Evolutionary conservation across 192 early-diverging fungal genomes (phyloP).

Genomic region (Dispira simplex): DNA sequence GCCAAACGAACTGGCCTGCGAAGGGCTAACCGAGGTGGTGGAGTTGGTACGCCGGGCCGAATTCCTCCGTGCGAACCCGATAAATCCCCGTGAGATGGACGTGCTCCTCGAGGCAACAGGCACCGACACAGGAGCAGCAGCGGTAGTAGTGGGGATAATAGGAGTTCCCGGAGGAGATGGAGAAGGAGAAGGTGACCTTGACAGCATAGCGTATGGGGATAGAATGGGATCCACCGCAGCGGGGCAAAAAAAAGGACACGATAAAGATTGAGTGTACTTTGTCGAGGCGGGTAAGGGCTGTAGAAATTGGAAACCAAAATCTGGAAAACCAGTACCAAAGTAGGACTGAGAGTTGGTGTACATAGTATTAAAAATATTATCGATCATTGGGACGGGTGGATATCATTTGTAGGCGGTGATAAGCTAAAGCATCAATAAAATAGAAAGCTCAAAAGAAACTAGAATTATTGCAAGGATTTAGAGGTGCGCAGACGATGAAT

Average conservation of each 20-base stretch:
- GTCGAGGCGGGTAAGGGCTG: not conserved
- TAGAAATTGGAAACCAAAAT: not conserved
- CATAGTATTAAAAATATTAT: not conserved
- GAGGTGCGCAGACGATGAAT: too few species aligned
- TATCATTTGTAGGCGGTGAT: too few species aligned
- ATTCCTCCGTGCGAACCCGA: not conserved
- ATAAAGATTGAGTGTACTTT: not conserved
- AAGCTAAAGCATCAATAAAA: too few species aligned
- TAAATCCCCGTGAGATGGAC: not conserved
- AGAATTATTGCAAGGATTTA: too few species aligned
- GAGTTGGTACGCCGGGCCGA: not conserved
- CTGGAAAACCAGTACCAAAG: slow-evolving; percentile 2
- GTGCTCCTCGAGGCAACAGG: not conserved
- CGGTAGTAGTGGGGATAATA: not conserved
- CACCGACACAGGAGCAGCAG: not conserved
- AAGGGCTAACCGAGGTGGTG: not conserved
- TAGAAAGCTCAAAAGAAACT: too few species aligned
- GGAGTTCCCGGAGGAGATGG: not conserved
- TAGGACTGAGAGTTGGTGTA: not conserved
- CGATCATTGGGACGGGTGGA: too few species aligned
- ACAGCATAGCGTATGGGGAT: not conserved
- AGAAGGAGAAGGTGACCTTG: not conserved
- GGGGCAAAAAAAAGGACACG: not conserved
- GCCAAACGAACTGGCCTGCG: not conserved
- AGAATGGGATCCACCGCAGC: not conserved